Evolutionary conservation across 306 rosid species (phyloP).

Genomic region (Rosa chinensis): DNA sequence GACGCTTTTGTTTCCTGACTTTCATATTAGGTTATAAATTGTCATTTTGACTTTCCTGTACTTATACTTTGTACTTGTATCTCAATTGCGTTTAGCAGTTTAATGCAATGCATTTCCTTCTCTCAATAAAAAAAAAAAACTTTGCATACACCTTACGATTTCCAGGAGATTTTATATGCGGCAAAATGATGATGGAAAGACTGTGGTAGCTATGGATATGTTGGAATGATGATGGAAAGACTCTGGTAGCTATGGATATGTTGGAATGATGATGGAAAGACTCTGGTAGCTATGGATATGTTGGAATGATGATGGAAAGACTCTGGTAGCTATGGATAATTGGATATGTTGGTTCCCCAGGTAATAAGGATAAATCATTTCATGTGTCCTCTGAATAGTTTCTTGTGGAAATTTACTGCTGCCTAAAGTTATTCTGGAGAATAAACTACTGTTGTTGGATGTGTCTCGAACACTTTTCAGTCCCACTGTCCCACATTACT

Average conservation of each 20-base stretch:
- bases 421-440: background rate
- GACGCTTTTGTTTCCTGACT: too few species aligned
- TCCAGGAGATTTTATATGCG: conserved; percentile 95
- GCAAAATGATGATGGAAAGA: conserved; percentile 20
- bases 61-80: too few species aligned
- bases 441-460: background rate
- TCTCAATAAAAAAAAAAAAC: background rate
- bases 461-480: background rate
- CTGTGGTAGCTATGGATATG: too few species aligned
- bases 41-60: too few species aligned
- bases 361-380: conserved; percentile 40
- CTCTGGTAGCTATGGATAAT: conserved; percentile 99
- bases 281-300: too few species aligned
- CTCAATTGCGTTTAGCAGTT: too few species aligned
- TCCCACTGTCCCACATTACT: background rate
- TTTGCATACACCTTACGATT: conserved; percentile 27
- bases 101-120: too few species aligned
- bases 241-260: conserved; percentile 97
- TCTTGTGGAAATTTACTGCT: background rate
- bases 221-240: conserved; percentile 76
- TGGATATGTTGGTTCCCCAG: conserved; percentile 92
- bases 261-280: conserved; percentile 63
- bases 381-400: background rate
- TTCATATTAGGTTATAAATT: too few species aligned
- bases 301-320: conserved; percentile 76